These are phyloP conservation scores for Eurotiales sp. DNA, from an alignment of 2,329 filamentous ascomycete species.

Conservation along the genomic window DNA sequence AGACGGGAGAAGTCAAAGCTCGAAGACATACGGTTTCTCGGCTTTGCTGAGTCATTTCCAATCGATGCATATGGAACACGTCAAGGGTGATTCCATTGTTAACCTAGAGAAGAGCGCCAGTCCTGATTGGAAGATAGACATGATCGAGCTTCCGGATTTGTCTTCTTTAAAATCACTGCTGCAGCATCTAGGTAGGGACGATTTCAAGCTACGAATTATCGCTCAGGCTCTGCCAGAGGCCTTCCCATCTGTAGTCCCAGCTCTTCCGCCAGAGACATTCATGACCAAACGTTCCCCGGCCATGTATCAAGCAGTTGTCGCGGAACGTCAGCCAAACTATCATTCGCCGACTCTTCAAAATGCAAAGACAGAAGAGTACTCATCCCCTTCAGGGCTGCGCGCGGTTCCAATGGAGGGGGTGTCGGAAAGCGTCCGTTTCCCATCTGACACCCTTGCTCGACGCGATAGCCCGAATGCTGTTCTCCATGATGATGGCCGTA, in stretches of 20 bases:
- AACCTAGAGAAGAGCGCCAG: slow-evolving; percentile 22
- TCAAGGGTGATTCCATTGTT: slow-evolving; percentile 18
- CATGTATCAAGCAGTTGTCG: slow-evolving; percentile 1
- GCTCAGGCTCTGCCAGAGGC: slow-evolving; percentile 49
- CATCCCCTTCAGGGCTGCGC: not conserved
- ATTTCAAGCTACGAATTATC: slow-evolving; percentile 51
- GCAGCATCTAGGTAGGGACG: slow-evolving; percentile 46
- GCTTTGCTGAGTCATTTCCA: slow-evolving; percentile 37
- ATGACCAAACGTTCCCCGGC: slow-evolving; percentile 7
- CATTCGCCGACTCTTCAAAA: slow-evolving; percentile 1
- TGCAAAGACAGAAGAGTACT: not conserved
- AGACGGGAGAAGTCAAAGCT: slow-evolving; percentile 15
- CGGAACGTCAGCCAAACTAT: slow-evolving; percentile 1
- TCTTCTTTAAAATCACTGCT: slow-evolving; percentile 14
- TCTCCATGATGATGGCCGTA: slow-evolving; percentile 4
- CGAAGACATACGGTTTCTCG: slow-evolving; percentile 26
- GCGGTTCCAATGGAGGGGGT: not conserved
- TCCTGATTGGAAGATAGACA: slow-evolving; percentile 57
- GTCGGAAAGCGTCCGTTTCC: not conserved
- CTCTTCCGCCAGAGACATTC: slow-evolving; percentile 5
- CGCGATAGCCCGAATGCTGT: not conserved
- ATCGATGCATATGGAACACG: slow-evolving; percentile 31
- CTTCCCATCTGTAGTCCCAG: slow-evolving; percentile 22
- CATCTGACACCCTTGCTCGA: not conserved
- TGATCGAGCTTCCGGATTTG: slow-evolving; percentile 58